These are phyloP conservation scores for Leucoagaricus sp. DNA, from an alignment of 1,284 basidiomycete species.

Conservation along the genomic window DNA sequence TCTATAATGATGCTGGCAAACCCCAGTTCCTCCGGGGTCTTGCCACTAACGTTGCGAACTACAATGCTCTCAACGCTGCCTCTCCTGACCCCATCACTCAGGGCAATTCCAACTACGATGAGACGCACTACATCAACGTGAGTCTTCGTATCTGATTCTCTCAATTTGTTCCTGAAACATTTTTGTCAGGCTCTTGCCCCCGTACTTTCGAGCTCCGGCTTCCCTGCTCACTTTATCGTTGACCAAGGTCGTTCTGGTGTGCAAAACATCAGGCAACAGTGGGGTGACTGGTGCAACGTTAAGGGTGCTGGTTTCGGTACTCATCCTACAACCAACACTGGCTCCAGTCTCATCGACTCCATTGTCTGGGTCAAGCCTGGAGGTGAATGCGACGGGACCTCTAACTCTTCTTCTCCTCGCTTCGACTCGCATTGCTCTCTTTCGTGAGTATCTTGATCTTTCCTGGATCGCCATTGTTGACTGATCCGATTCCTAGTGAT, in stretches of 20 bases:
- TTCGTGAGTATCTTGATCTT: slow-evolving; percentile 37
- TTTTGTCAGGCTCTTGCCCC: slow-evolving; percentile 47
- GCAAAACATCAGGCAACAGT: slow-evolving; percentile 57
- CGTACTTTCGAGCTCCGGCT: slow-evolving; percentile 43
- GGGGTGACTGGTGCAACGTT: slow-evolving; percentile 65
- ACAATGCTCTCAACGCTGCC: slow-evolving; percentile 51
- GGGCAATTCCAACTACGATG: slow-evolving; percentile 61
- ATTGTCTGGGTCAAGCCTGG: slow-evolving; percentile 73
- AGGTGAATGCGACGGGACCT: slow-evolving; percentile 68
- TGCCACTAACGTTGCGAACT: slow-evolving; percentile 68
- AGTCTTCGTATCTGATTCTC: slow-evolving; percentile 14
- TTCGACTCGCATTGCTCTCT: slow-evolving; percentile 57
- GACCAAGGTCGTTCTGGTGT: slow-evolving; percentile 65
- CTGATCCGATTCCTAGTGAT: slow-evolving; percentile 36
- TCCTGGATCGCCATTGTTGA: not conserved
- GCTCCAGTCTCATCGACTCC: slow-evolving; percentile 55
- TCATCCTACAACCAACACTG: slow-evolving; percentile 58
- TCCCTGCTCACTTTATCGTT: slow-evolving; percentile 64
- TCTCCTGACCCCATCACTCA: slow-evolving; percentile 61
- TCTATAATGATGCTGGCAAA: slow-evolving; percentile 51
- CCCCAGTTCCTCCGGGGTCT: slow-evolving; percentile 59
- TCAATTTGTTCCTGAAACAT: not conserved
- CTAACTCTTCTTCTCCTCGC: slow-evolving; percentile 55
- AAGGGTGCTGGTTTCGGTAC: slow-evolving; percentile 62
- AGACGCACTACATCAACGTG: slow-evolving; percentile 60